Conservation (phyloP, 306 rosid species). For the Rosa rugosa region DNA sequence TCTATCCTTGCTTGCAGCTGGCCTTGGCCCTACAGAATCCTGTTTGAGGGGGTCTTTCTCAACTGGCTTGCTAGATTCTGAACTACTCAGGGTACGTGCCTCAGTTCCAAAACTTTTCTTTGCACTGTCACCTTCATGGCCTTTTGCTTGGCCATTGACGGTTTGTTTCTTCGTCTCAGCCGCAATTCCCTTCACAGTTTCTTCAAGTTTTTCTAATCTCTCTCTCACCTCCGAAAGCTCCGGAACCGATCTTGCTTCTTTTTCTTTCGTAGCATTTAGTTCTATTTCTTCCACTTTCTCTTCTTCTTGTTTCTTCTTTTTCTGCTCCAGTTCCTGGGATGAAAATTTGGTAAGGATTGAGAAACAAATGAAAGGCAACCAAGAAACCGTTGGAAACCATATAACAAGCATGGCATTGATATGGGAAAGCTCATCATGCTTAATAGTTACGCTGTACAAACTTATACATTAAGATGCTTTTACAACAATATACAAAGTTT, state of each 20-base stretch:
- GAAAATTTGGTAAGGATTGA: constrained; percentile 21
- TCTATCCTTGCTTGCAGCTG: constrained; percentile 31
- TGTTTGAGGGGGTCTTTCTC: constrained; percentile 34
- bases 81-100: constrained; percentile 19
- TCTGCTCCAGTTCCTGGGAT: constrained; percentile 66
- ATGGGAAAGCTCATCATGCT: neutral
- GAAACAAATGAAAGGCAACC: constrained; percentile 13
- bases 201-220: constrained; percentile 85
- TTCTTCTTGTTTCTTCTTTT: constrained; percentile 59
- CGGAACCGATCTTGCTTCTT: constrained; percentile 35
- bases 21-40: constrained; percentile 27
- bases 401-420: neutral
- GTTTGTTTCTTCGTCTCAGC: constrained; percentile 55
- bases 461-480: neutral
- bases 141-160: constrained; percentile 23
- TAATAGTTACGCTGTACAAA: neutral
- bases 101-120: constrained; percentile 34
- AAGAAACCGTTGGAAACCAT: constrained; percentile 5
- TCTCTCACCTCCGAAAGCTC: constrained; percentile 63
- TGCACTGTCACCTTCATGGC: constrained; percentile 29
- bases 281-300: constrained; percentile 59
- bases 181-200: constrained; percentile 66
- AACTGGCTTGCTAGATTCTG: constrained; percentile 35
- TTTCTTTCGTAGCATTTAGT: constrained; percentile 45
- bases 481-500: neutral